These are phyloP conservation scores for Voacanga thouarsii DNA, from an alignment of 257 asterid genomes.

Conservation along the genomic window DNA sequence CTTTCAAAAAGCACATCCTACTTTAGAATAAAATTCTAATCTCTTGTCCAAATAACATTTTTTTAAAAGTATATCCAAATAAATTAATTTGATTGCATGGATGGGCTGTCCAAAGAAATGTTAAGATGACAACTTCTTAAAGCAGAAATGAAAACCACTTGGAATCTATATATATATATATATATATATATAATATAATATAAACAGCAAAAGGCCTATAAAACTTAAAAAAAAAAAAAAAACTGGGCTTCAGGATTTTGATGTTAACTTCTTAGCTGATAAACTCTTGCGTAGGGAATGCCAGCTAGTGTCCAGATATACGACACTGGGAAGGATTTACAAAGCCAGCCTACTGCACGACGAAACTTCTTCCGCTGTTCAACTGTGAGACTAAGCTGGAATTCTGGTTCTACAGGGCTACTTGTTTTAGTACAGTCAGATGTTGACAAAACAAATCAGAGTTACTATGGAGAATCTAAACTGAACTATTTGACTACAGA, in stretches of 20 bases:
- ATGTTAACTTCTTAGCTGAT: constrained; percentile 13
- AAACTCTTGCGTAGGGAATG: constrained; percentile 67
- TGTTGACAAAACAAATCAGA: constrained; percentile 97
- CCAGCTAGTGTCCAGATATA: constrained; percentile 92
- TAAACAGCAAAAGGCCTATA: background rate
- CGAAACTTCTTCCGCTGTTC: constrained; percentile 95
- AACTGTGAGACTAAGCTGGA: constrained; percentile 86
- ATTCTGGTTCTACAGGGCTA: constrained; percentile 77
- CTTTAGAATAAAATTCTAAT: background rate
- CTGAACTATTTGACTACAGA: constrained; percentile 90
- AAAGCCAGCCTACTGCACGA: constrained; percentile 77
- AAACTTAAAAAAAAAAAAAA: background rate
- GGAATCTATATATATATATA: too few relatives aligned
- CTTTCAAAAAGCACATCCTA: background rate
- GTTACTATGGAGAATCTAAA: constrained; percentile 97
- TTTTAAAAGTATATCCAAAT: background rate
- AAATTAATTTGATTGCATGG: background rate
- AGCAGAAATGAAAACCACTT: background rate
- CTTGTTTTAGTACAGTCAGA: constrained; percentile 88
- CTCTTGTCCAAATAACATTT: background rate
- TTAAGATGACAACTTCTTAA: background rate
- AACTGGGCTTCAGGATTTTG: background rate
- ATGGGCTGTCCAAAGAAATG: background rate
- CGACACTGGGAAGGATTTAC: constrained; percentile 65
- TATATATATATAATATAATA: too few relatives aligned